Evolutionary conservation across 768 basidiomycete species (phyloP).

Genomic region (Lentinus tigrinus): DNA sequence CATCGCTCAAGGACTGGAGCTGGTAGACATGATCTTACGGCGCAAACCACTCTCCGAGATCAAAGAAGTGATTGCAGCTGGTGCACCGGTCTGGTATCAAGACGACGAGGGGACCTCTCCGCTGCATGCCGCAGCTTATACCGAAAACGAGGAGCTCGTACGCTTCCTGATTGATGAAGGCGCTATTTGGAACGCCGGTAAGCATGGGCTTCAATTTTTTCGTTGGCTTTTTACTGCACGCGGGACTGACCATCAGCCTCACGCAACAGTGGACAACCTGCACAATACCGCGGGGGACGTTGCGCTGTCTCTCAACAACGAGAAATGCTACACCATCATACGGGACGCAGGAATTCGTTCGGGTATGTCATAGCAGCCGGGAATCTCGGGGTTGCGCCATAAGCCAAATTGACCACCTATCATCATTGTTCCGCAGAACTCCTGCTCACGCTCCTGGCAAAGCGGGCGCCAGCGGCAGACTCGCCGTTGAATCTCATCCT

Average conservation of each 20-base stretch:
- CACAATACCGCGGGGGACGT: constrained; percentile 88
- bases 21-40: constrained; percentile 60
- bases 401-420: neutral
- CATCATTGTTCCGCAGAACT: constrained; percentile 50
- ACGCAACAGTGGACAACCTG: constrained; percentile 63
- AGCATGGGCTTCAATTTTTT: constrained; percentile 20
- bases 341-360: constrained; percentile 92
- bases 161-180: constrained; percentile 73
- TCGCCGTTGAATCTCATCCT: constrained; percentile 39
- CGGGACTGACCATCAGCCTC: neutral
- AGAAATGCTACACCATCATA: constrained; percentile 69
- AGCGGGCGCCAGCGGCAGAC: constrained; percentile 30
- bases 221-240: neutral
- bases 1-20: constrained; percentile 49
- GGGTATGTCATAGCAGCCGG: constrained; percentile 43
- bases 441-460: constrained; percentile 61
- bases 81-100: constrained; percentile 90
- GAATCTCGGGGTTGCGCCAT: neutral
- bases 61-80: constrained; percentile 52
- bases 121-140: constrained; percentile 84
- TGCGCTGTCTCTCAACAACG: constrained; percentile 81
- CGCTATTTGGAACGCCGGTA: constrained; percentile 89
- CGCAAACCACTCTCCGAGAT: constrained; percentile 44
- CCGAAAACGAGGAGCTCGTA: constrained; percentile 63
- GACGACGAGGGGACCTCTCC: constrained; percentile 76